Percentiles rank a stretch among this genome's conserved stretches.
These are phyloP conservation scores for Suillus ampliporus DNA, from an alignment of 768 basidiomycete species.

Conservation along the genomic window DNA sequence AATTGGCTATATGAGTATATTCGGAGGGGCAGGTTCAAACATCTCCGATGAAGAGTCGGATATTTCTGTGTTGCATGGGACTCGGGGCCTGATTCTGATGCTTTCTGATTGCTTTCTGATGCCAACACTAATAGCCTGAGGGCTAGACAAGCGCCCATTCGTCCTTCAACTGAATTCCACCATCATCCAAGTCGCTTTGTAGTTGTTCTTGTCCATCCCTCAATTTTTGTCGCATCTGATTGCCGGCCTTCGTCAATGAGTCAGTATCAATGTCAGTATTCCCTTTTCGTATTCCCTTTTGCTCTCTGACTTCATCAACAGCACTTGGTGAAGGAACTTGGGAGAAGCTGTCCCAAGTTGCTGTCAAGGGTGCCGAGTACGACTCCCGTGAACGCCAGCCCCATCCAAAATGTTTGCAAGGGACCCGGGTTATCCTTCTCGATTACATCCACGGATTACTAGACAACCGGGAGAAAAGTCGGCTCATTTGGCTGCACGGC, in stretches of 20 bases:
- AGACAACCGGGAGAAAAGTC: background rate
- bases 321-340: background rate
- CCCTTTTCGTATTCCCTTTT: background rate
- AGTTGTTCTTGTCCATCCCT: no score
- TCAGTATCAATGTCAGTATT: background rate
- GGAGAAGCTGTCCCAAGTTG: conserved; percentile 1
- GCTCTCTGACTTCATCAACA: background rate
- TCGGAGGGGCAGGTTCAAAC: no score
- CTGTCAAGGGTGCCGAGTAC: background rate
- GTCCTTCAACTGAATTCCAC: no score
- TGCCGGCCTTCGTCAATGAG: background rate
- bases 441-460: background rate
- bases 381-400: background rate
- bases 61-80: no score
- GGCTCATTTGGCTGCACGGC: background rate
- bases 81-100: no score
- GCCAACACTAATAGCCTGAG: no score
- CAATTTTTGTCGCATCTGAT: background rate
- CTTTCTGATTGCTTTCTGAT: no score
- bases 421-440: background rate
- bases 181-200: no score
- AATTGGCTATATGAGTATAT: no score
- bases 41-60: no score
- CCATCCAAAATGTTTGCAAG: background rate
- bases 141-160: no score